Base-by-base conservation (phyloP, 1,284 basidiomycete genomes). In the Fomitopsis betulina region DNA sequence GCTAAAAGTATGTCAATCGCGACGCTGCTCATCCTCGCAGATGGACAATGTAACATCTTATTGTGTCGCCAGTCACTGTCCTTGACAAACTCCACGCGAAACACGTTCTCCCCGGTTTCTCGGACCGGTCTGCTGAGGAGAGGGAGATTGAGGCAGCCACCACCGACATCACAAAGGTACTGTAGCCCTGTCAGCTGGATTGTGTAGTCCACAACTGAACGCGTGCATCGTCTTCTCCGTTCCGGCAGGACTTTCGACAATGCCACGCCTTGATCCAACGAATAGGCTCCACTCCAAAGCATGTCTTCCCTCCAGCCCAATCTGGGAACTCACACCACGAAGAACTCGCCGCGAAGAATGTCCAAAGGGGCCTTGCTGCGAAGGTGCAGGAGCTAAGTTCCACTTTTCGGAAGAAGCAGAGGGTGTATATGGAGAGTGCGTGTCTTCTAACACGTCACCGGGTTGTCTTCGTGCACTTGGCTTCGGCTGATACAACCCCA, bases 371-470 rank as follows among this genome's bases (percentile, higher is more conserved):
- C 12, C 83, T 99, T 39, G 97, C 97, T 21, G 94, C 93, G 25
- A 92, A 94, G 70, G 87, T 98, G 10, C 97, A 99, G 77, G 93
- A 95, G 65, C 79, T 96, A 53, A 96, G 93, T 67, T 91, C 89
- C 21, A 79, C 87, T n/a, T 99, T 99, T 71, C 83, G 97, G 60
- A 98, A 96, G 79, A 98, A 97, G 77, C 97, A 99, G 75, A 86
- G 93, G 57, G 89, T 96, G 33, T 99, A 99, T 74, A 91, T 99
- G 86, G 91, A 96, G 75, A 94, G 96, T 96, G 69, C 76, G 96
- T 84, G 51, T 60, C 60, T 43, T 53, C 58, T 60, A 65, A 37
- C 59, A 62, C 63, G 59, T 61, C 61, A 62, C 64, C 49, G 5
- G 19, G 17, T 13, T 37, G 49, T 51, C 49, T 19, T 66, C 64